Base-by-base conservation (phyloP, 169 alveolate species). In the Plasmodium ovale region DNA sequence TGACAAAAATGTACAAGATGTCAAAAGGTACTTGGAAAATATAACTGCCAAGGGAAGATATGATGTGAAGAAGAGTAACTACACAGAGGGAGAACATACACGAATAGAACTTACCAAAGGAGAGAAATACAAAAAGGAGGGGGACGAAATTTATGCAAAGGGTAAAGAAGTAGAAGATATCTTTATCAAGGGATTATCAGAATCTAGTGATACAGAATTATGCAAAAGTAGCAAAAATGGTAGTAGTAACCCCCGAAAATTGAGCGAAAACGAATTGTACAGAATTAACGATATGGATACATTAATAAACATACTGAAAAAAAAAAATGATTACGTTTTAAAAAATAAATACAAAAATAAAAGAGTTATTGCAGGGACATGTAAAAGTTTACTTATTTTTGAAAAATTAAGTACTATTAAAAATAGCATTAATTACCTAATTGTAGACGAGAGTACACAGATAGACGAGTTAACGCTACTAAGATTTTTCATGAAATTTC, bases 301-400 rank as follows among this genome's bases (percentile, higher is more conserved):
- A 53, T 37, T 74, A 16, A 4, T 60, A n/a, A 14, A 29, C 1
- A 25, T 68, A 2, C n/a, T 74, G 53, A 74, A 44, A 54, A 74
- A 47, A 49, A 74, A 62, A 31, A 74, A 44, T 27, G 37, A 60
- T 0, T 37, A 39, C 4, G 74, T 74, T 65, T 44, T 74, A 37
- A 62, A 37, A 54, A 74, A 74, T 68, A 74, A 74, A 19, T 74
- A 59, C 56, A 74, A 51, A 51, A 74, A 74, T 35, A 74, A 74
- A 68, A 74, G 88, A 62, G 77, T 74, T 16, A 74, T 74, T 19
- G 77, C 88, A 44, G 88, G 88, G 0, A 74, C 88, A n/a, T 74
- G 77, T 47, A 74, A 64, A 35, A 74, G 88, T 60, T 39, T 74
- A 21, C 42, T 60, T 16, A 60, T 74, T 1, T 74, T 58, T 64